Evolutionary conservation across 2,329 filamentous ascomycete species (phyloP), one percentile per base, ranked within the genome.

Genomic region (Stylonectria norvegica): DNA sequence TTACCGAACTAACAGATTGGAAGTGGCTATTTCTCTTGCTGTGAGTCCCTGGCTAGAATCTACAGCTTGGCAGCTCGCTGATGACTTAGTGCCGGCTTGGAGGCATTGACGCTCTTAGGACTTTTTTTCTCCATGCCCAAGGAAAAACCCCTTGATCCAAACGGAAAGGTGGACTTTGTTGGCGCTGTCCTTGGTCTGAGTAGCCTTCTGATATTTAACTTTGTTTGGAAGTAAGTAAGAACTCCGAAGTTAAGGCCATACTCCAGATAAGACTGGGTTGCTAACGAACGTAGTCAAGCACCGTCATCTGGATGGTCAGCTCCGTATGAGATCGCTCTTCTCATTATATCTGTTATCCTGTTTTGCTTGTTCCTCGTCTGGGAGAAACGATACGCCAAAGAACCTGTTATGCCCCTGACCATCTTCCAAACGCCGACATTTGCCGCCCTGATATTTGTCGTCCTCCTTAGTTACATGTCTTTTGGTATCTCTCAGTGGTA

Each of bases 401-500:
- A 67, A 0, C 70, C 71, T 0, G 72, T 75, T 17, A 61, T 75
- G 58, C 72, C 72, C 0, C 46, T 74, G 1, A 57, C 57, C 4
- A 68, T 75, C 11, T 75, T 69, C 40, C 57, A 54, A 17, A 64
- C 69, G 0, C 70, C 70, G 1, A 69, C 68, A 0, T 72, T 75
- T 46, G 50, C 57, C 0, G 56, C 64, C 0, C 46, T 75, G 3
- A 60, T 74, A 3, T 51, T 70, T 3, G 68, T 70, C 8, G 64
- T 70, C 2, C 53, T 73, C 2, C 49, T 73, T 5, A 65, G 60
- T 20, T 75, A 70, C 53, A 75, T 75, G 71, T 60, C 66, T 1
- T 59, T 71, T 11, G 70, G 71, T 0, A 72, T 69, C n/a, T 53
- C 64, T 0, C 53, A 73, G 6, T 77, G 70, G 69, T 77, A 76